phyloP scores from a whole-genome alignment of 352 stramenopile species.

The Phytopythium vexans region DNA sequence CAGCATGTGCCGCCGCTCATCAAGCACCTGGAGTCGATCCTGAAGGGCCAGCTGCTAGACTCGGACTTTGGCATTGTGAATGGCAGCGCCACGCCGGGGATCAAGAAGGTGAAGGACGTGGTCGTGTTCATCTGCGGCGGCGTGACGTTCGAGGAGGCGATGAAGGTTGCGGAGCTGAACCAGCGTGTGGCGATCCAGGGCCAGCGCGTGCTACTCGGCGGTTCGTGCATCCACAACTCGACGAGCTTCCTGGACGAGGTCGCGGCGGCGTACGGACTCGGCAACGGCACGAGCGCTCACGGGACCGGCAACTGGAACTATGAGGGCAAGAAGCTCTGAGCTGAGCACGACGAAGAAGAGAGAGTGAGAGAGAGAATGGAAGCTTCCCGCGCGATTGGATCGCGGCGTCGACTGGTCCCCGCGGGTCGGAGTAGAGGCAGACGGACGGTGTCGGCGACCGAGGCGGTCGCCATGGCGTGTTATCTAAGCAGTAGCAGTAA shows the following conservation, averaged over 20 bases:
- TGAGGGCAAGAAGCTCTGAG: slow-evolving; percentile 57
- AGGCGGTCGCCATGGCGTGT: no score
- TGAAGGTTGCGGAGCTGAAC: slow-evolving; percentile 97
- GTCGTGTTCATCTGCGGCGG: slow-evolving; percentile 99
- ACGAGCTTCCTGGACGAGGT: slow-evolving; percentile 96
- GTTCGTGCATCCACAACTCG: slow-evolving; percentile 96
- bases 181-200: slow-evolving; percentile 73
- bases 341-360: neutral
- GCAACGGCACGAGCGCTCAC: slow-evolving; percentile 2
- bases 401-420: no score
- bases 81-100: slow-evolving; percentile 93
- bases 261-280: slow-evolving; percentile 54
- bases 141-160: slow-evolving; percentile 98
- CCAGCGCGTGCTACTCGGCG: slow-evolving; percentile 92
- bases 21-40: slow-evolving; percentile 87
- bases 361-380: neutral
- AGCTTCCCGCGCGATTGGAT: no score
- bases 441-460: no score
- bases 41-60: slow-evolving; percentile 78
- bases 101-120: slow-evolving; percentile 95
- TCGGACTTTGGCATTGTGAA: slow-evolving; percentile 95
- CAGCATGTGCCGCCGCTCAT: slow-evolving; percentile 97
- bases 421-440: no score
- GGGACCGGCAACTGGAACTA: slow-evolving; percentile 40
- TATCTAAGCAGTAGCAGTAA: no score